phyloP scores from a whole-genome alignment of 306 rosid species.

The Trifolium fragiferum region DNA sequence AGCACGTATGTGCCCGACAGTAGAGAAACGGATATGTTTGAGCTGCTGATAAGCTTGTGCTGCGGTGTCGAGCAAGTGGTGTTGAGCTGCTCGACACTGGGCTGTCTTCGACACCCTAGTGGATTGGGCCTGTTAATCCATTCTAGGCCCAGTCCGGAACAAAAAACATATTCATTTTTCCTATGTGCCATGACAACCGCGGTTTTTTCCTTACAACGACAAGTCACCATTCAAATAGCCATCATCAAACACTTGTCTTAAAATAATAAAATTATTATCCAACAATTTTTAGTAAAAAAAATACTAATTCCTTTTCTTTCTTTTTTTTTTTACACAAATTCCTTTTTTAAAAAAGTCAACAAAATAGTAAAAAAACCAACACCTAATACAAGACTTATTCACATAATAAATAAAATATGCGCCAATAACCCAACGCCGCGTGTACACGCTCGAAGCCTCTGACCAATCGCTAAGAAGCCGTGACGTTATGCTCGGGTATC shows the following conservation, averaged over 20 bases:
- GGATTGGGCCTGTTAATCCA: no score
- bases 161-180: not conserved
- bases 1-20: no score
- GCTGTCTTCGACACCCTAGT: no score
- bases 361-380: not conserved
- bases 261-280: not conserved
- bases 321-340: no score
- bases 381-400: not conserved
- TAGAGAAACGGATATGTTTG: no score
- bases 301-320: not conserved
- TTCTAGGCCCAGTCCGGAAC: no score
- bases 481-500: constrained; percentile 47
- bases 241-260: not conserved
- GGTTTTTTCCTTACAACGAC: not conserved
- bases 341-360: no score
- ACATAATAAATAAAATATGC: not conserved
- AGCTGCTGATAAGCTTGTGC: no score
- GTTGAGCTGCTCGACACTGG: no score
- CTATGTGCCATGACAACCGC: not conserved
- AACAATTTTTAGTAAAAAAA: not conserved
- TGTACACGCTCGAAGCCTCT: not conserved
- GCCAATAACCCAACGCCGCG: constrained; percentile 12
- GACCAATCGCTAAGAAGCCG: constrained; percentile 47
- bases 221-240: not conserved
- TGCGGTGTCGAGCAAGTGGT: no score